Conservation (phyloP, 2,329 filamentous ascomycete species). For the Xylaria sp. region DNA sequence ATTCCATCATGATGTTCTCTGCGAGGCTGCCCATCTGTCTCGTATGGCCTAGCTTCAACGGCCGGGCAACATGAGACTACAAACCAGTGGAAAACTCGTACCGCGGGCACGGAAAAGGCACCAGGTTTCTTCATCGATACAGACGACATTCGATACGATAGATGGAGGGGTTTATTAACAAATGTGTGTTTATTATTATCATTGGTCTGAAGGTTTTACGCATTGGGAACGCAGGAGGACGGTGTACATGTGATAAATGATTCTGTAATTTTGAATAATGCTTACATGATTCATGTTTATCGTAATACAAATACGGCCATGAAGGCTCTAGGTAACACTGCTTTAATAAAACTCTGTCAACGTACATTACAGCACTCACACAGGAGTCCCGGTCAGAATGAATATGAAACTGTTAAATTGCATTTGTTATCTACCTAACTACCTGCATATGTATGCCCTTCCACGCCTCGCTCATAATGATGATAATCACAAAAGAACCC, state of each 20-base stretch:
- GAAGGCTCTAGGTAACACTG: neutral
- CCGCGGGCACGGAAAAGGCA: conserved; percentile 51
- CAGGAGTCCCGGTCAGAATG: neutral
- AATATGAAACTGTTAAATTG: conserved; percentile 4
- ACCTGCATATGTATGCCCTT: too few species aligned
- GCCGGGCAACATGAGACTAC: conserved; percentile 64
- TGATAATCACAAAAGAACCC: conserved; percentile 39
- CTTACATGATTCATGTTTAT: conserved; percentile 2
- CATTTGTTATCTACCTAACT: neutral
- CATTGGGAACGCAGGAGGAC: neutral
- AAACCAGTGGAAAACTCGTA: conserved; percentile 66
- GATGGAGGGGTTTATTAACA: conserved; percentile 14
- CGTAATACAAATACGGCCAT: neutral
- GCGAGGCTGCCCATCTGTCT: conserved; percentile 21
- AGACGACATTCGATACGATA: conserved; percentile 14
- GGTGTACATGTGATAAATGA: neutral
- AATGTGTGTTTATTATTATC: conserved; percentile 3
- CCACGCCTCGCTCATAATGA: neutral
- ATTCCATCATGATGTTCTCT: neutral
- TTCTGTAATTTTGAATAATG: neutral
- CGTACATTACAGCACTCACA: too few species aligned
- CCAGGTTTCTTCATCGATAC: conserved; percentile 23
- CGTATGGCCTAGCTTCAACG: conserved; percentile 72
- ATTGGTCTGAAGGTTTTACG: neutral
- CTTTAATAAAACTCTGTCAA: neutral